Percentiles rank a stretch among this genome's conserved stretches.
Evolutionary conservation across 2,329 filamentous ascomycete genomes (phyloP).

Genomic region (Magnaporthiopsis rhizophila): DNA sequence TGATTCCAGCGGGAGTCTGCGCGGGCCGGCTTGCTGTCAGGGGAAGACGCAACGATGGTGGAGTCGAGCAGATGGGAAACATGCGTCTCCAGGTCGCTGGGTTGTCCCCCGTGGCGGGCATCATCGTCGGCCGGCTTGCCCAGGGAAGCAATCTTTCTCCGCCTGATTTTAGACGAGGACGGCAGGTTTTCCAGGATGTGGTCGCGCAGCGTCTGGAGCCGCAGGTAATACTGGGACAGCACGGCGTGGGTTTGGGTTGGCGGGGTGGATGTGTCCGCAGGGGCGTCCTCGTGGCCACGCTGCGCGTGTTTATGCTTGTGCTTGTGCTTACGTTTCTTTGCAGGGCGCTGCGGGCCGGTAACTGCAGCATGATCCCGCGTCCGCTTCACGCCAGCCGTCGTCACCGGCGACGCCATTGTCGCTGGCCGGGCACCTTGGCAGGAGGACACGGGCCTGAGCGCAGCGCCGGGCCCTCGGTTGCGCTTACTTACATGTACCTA

Average conservation of each 20-base stretch:
- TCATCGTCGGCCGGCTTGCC: conserved; percentile 21
- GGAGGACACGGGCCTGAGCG: not conserved
- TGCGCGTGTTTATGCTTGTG: not conserved
- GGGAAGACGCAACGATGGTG: conserved; percentile 53
- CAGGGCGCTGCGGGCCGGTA: not conserved
- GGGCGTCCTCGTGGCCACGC: conserved; percentile 9
- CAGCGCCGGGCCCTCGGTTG: not conserved
- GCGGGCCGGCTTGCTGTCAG: conserved; percentile 9
- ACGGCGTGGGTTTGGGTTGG: conserved; percentile 53
- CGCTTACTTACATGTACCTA: too few species aligned
- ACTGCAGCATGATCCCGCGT: not conserved
- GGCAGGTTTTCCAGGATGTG: conserved; percentile 63
- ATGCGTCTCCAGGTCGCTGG: conserved; percentile 25
- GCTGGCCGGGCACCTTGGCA: not conserved
- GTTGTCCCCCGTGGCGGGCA: conserved; percentile 8
- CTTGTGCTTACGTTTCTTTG: not conserved
- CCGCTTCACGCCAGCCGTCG: not conserved
- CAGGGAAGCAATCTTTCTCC: conserved; percentile 45
- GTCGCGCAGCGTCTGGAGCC: conserved; percentile 59
- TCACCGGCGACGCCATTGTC: not conserved
- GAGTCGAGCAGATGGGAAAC: conserved; percentile 58
- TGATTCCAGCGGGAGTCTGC: conserved; percentile 40
- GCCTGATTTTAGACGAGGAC: conserved; percentile 52
- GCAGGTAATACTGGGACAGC: conserved; percentile 59
- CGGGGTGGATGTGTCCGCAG: not conserved